Conservation (phyloP, 768 basidiomycete genomes). For the Lactarius pseudohatsudake region DNA sequence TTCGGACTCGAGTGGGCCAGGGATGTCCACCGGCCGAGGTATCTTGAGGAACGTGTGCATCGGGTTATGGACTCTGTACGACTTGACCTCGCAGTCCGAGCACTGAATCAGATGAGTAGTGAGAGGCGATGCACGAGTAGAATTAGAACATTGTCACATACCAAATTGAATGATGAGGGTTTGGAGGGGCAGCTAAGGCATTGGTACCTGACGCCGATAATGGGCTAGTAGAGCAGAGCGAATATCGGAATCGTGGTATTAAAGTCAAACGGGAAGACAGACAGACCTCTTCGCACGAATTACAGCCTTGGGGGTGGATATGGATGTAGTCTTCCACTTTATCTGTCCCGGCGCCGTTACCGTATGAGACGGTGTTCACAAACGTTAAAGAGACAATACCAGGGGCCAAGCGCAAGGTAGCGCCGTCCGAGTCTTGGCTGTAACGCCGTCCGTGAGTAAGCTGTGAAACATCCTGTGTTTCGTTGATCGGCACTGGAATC, state of each 20-base stretch:
- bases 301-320: constrained; percentile 24
- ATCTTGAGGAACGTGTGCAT: constrained; percentile 89
- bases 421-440: neutral
- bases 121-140: neutral
- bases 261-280: neutral
- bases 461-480: constrained; percentile 57
- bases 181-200: constrained; percentile 86
- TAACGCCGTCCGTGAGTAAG: constrained; percentile 19
- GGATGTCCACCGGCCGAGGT: constrained; percentile 64
- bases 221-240: constrained; percentile 45
- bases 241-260: neutral
- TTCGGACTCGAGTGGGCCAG: constrained; percentile 49
- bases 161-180: constrained; percentile 70
- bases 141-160: constrained; percentile 38
- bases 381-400: constrained; percentile 19
- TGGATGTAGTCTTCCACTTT: constrained; percentile 13
- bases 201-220: constrained; percentile 80
- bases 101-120: constrained; percentile 51
- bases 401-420: constrained; percentile 17
- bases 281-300: constrained; percentile 21
- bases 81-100: constrained; percentile 70
- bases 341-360: neutral
- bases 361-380: constrained; percentile 12
- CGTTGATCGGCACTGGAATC: constrained; percentile 85
- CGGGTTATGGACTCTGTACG: constrained; percentile 81